phyloP scores from a whole-genome alignment of 805 yeast species.

The Teunomyces kruisii region DNA sequence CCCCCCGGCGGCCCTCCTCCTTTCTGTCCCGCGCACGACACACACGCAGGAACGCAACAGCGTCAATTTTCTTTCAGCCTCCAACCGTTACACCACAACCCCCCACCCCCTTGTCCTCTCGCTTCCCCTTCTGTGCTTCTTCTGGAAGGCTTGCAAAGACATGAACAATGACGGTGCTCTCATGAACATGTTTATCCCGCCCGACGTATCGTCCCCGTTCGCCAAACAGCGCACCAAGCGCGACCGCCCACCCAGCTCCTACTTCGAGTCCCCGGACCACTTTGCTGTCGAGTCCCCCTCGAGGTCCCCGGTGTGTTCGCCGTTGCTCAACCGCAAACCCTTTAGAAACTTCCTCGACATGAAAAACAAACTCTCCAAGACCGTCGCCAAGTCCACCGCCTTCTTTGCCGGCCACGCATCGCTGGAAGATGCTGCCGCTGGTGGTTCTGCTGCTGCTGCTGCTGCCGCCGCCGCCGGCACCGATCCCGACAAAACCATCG shows the following conservation, averaged over 20 bases:
- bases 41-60: too few species aligned
- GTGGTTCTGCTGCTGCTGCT: too few species aligned
- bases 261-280: conserved; percentile 39
- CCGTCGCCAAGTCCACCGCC: conserved; percentile 6
- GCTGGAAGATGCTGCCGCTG: conserved; percentile 4
- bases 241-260: conserved; percentile 35
- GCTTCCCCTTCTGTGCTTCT: not conserved
- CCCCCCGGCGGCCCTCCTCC: too few species aligned
- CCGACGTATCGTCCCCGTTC: not conserved
- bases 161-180: conserved; percentile 7
- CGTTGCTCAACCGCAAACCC: conserved; percentile 22
- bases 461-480: too few species aligned
- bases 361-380: conserved; percentile 19
- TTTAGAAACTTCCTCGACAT: conserved; percentile 23
- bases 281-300: not conserved
- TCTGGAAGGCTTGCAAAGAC: not conserved
- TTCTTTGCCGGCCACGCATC: not conserved
- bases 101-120: not conserved
- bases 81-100: too few species aligned
- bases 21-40: too few species aligned
- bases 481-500: conserved; percentile 1
- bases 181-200: conserved; percentile 2
- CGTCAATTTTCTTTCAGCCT: not conserved
- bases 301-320: conserved; percentile 12
- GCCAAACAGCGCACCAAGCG: conserved; percentile 13